These are phyloP conservation scores for Centaurea solstitialis DNA, from an alignment of 129 eudicot species.

Conservation along the genomic window DNA sequence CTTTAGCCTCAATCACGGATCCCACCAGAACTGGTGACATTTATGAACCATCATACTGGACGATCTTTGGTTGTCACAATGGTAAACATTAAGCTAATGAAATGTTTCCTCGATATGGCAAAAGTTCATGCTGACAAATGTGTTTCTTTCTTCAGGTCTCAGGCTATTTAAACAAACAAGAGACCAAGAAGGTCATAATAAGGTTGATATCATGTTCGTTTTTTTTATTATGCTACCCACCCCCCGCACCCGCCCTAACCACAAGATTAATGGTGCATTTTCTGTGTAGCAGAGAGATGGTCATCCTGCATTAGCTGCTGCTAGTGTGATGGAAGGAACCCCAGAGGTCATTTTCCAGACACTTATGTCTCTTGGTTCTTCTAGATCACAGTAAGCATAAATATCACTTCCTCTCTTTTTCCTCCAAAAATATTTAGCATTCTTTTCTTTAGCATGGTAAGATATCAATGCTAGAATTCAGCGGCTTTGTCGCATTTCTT, in stretches of 20 bases:
- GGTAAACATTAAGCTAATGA: conserved; percentile 37
- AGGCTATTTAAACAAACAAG: conserved; percentile 70
- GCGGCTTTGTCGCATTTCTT: not conserved
- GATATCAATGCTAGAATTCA: not conserved
- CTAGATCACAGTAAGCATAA: conserved; percentile 76
- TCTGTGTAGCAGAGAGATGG: conserved; percentile 39
- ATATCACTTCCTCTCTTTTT: not conserved
- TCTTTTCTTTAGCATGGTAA: not conserved
- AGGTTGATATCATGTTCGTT: conserved; percentile 37
- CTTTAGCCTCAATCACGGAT: conserved; percentile 52
- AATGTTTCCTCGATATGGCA: not conserved
- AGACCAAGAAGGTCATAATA: conserved; percentile 38
- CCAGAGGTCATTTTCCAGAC: conserved; percentile 71
- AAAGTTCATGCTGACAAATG: conserved; percentile 8
- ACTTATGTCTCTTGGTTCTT: conserved; percentile 75
- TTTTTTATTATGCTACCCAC: not conserved
- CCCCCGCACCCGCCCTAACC: not conserved
- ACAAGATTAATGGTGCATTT: not conserved
- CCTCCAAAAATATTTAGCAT: not conserved
- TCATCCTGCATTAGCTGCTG: conserved; percentile 76
- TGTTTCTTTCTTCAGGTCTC: conserved; percentile 48
- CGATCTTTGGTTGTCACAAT: conserved; percentile 64
- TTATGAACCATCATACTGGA: conserved; percentile 75
- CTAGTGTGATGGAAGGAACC: conserved; percentile 65
- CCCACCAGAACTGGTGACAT: conserved; percentile 54